These are phyloP conservation scores for Solanum dulcamara DNA, from an alignment of 257 asterid species.

Conservation along the genomic window DNA sequence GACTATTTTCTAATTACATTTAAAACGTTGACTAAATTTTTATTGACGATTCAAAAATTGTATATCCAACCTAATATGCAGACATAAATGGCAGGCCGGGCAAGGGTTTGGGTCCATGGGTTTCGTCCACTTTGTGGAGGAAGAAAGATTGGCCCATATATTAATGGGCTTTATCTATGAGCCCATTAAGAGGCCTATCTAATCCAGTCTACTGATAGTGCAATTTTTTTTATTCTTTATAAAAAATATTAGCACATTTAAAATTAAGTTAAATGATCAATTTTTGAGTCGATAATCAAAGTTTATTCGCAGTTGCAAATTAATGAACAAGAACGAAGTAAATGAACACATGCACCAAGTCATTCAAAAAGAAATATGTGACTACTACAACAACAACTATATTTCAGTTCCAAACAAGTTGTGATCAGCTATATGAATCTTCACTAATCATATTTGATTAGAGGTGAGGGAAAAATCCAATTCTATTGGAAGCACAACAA, in stretches of 20 bases:
- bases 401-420: neutral
- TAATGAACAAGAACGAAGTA: neutral
- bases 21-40: neutral
- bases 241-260: no score
- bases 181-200: neutral
- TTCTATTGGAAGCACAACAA: conserved; percentile 70
- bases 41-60: neutral
- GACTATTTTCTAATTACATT: neutral
- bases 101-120: neutral
- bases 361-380: neutral
- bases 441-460: neutral
- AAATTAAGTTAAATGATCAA: no score
- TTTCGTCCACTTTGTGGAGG: neutral
- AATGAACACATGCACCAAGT: conserved; percentile 6
- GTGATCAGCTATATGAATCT: neutral
- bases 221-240: no score
- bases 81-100: no score
- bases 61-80: neutral
- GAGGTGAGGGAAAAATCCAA: conserved; percentile 69
- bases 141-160: neutral
- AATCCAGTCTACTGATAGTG: no score
- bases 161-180: neutral
- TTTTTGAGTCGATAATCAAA: no score
- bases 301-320: no score
- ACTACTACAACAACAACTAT: neutral